Evolutionary conservation across 495 filamentous ascomycete genomes (phyloP), one percentile per base, ranked within the genome.

Genomic region (Geopyxis carbonaria): DNA sequence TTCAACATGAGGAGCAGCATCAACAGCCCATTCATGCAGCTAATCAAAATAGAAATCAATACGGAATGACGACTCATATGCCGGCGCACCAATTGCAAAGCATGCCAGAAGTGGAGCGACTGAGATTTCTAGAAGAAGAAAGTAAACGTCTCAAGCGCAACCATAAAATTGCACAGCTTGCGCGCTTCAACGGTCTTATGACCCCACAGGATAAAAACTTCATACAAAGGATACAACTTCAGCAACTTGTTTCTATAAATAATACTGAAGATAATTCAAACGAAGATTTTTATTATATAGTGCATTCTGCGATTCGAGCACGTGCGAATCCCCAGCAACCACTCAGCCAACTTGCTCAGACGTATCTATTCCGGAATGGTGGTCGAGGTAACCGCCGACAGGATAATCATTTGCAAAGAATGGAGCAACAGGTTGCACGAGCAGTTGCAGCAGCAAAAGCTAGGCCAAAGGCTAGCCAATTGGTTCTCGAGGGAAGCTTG

Each of bases 171-270:
- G 83, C 80, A 51, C 69, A 89, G 18, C 64, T 99, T 18, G 50
- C 91, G 5, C 80, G 76, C 50, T 86, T 91, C 50, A 95, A 99
- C 53, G 91, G 89, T 19, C 57, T 99, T 40, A 99, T 99, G 89
- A 95, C 91, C 14, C 91, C 91, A 2, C 84, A 93, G 54, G 89
- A 99, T 60, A 99, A 99, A 67, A 99, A 94, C 53, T 99, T 94
- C 56, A 89, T 99, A 42, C 94, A 91, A 7, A 74, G 91, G 10
- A 95, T 99, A 37, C 89, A 99, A 54, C 67, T 99, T 27, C 91
- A 95, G 57, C 91, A 95, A 51, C 70, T 99, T 19, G 81, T 99
- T 31, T 56, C 53, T 4, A 51, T 56, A 14, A 56, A 56, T 15
- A 54, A 49, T 28, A 30, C 51, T 7, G 53, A 56, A 15, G 53